Evolutionary conservation across 495 filamentous ascomycete genomes (phyloP), one percentile per base, ranked within the genome.

Genomic region (Mytilinidion resinicola): DNA sequence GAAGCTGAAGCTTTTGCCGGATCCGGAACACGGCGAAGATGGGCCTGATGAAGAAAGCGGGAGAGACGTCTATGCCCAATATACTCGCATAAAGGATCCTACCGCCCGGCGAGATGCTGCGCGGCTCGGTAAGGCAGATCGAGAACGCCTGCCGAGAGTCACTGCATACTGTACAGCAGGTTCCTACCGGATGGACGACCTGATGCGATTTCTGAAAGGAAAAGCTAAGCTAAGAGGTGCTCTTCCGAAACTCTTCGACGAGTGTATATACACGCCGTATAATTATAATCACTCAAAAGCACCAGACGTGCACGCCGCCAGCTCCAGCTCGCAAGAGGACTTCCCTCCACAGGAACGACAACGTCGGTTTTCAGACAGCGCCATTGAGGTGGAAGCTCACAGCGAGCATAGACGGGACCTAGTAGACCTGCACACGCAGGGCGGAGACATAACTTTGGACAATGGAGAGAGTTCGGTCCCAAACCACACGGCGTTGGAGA

Each of bases 111-210:
- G 93, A 60, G 95, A 96, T 79, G 93, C 93, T 21, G 95, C 95
- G 36, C 76, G 91, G 54, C 73, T 98, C 21, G 95, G 95, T 36
- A 97, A 96, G 66, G 91, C 91, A 37, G 93, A 98, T 67, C 81
- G 93, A 39, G 87, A 90, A 53, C 80, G 83, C 59, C 74, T 98
- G 47, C 93, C 93, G 2, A 76, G 93, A 53, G 93, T 98, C 4
- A 96, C 93, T 21, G 93, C 93, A 15, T 97, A 96, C 73, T 96
- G 91, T 65, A 97, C 95, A 0, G 89, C 95, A 25, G 88, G 88
- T 69, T 86, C 82, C 11, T 96, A 96, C 67, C 84, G 89, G 58
- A 82, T 96, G 71, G 91, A 96, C 7, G 85, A 84, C 4, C 76
- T 96, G 42, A 86, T 95, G 80, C 82, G 85, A 54, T 97, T 90